Conservation (phyloP, 306 rosid species). For the Quercus agrifolia region DNA sequence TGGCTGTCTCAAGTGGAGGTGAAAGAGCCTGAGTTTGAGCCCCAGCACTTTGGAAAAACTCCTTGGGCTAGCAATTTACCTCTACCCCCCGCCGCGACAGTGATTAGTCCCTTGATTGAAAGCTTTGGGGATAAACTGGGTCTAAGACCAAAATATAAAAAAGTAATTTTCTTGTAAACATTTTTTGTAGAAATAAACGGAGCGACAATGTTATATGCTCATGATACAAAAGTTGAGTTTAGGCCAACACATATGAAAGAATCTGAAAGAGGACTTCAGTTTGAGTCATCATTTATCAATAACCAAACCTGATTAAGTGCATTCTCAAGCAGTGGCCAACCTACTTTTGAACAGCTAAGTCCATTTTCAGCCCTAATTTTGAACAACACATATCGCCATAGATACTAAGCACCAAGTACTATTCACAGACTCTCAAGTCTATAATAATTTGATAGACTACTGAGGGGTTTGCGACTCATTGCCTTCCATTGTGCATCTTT, state of each 20-base stretch:
- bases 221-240: no score
- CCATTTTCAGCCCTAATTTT: not conserved
- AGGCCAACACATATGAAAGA: not conserved
- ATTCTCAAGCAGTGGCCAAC: not conserved
- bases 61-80: no score
- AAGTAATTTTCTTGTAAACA: no score
- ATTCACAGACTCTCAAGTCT: not conserved
- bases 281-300: not conserved
- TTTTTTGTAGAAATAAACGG: no score
- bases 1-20: no score
- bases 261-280: not conserved
- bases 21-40: no score
- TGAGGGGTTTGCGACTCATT: not conserved
- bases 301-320: not conserved
- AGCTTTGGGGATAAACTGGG: no score
- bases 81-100: no score
- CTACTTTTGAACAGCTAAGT: not conserved
- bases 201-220: no score
- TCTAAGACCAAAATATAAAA: no score
- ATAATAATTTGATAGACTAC: not conserved
- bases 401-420: not conserved
- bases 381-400: not conserved
- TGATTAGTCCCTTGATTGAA: no score
- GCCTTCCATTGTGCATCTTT: not conserved
- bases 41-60: no score